Base-by-base conservation (phyloP, 192 early-diverging fungal genomes). In the Coemansia sp. region DNA sequence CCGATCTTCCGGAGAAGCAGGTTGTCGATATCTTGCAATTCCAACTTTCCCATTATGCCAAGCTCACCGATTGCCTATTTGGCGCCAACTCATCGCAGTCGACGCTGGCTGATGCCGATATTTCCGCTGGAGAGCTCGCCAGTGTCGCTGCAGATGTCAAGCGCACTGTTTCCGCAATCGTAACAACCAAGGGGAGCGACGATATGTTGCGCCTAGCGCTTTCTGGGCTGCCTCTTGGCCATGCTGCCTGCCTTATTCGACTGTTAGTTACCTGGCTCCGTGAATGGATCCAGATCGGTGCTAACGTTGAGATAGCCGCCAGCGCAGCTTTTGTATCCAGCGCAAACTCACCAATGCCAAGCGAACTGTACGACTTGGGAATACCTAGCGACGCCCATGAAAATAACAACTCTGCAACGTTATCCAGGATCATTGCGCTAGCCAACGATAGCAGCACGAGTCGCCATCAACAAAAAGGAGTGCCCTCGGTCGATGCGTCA, bases 1-100 rank as follows among this genome's bases (percentile, higher is more conserved):
- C 79, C 25, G 79, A 82, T 66, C 61, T 82, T 13, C 79, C 79
- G 34, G 79, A 82, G 59, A 48, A 42, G 38, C 79, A 82, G 6
- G 61, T 73, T 14, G 68, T 61, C n/a, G 73, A 71, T 20, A 71
- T 62, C 33, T 60, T 82, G 29, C 61, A 66, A 36, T 73, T 76
- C 65, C 79, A 82, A 59, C 74, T 82, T 15, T 17, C 38, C 3
- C 71, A 76, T 57, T 82, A 76, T 38, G 34, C 38, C 2, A 56
- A 25, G 3, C 48, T 65, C 42, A 54, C 73, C 41, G 71, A 67
- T 48, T 22, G 34, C 19, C 71, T 82, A 62, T 82, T 82, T 70
- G 67, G 34, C 36, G 19, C 41, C 14, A 34, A 50, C 4, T 0
- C 43, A 19, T n/a, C 48, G 20, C 32, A 5, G 20, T 4, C 40